phyloP scores from a whole-genome alignment of 2,329 filamentous ascomycete species.

The Capronia coronata region DNA sequence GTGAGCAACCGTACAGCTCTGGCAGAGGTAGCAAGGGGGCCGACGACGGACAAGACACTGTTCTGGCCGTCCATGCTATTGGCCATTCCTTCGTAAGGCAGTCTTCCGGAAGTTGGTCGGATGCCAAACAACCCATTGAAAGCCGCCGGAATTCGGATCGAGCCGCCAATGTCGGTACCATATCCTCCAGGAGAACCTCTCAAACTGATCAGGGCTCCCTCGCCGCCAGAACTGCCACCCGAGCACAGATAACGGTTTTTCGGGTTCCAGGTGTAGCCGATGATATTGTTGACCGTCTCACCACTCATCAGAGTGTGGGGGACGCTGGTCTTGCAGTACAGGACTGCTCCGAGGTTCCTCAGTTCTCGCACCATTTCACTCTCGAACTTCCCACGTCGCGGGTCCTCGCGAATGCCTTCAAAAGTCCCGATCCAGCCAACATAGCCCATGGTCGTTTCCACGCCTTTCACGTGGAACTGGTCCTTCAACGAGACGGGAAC shows the following conservation, averaged over 20 bases:
- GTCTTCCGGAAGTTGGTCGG: conserved; percentile 48
- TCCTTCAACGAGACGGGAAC: conserved; percentile 53
- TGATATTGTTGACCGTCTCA: conserved; percentile 57
- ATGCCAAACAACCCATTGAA: conserved; percentile 55
- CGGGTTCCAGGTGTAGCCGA: conserved; percentile 53
- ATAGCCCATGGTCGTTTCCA: conserved; percentile 57
- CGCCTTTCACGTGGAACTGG: conserved; percentile 44
- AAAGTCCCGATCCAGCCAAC: conserved; percentile 60
- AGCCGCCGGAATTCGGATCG: conserved; percentile 53
- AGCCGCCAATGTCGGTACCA: conserved; percentile 54
- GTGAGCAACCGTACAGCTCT: conserved; percentile 51
- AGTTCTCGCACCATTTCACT: conserved; percentile 54
- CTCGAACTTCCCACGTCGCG: conserved; percentile 47
- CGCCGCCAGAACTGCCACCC: conserved; percentile 55
- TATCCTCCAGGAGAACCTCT: conserved; percentile 51
- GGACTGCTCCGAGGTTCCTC: conserved; percentile 47
- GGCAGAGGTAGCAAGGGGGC: conserved; percentile 54
- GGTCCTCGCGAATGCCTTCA: conserved; percentile 48
- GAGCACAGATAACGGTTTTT: conserved; percentile 49
- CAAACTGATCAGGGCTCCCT: conserved; percentile 51
- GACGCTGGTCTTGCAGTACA: conserved; percentile 52
- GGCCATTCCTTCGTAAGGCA: conserved; percentile 53
- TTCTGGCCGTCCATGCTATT: conserved; percentile 61
- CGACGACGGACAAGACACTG: conserved; percentile 56
- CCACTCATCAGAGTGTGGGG: conserved; percentile 53